A percentile compares a stretch with the other conserved stretches of the same genome.
phyloP scores from a whole-genome alignment of 2,329 filamentous ascomycete species.

The Aspergillus neoniger region DNA sequence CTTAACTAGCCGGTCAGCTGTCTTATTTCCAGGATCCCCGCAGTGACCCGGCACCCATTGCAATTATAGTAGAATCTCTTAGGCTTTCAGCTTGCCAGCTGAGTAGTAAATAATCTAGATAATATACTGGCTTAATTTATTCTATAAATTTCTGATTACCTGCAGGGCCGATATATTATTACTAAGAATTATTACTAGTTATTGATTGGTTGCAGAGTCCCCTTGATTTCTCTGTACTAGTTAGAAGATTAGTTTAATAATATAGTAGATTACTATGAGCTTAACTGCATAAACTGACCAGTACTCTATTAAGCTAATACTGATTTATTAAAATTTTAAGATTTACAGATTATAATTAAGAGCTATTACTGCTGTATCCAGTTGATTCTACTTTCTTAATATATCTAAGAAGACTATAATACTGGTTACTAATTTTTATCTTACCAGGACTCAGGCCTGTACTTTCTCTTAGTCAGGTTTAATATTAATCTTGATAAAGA shows the following conservation, averaged over 20 bases:
- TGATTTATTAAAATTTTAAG: conserved; percentile 12
- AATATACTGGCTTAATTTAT: conserved; percentile 23
- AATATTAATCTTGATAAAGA: conserved; percentile 28
- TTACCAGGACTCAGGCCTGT: not conserved
- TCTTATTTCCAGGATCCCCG: not conserved
- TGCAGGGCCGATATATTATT: conserved; percentile 23
- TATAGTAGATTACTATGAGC: conserved; percentile 19
- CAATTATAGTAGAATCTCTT: conserved; percentile 14
- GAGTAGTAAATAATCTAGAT: conserved; percentile 20
- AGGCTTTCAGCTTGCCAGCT: conserved; percentile 13
- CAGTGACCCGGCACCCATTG: conserved; percentile 14
- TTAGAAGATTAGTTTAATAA: conserved; percentile 10
- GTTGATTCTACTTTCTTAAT: conserved; percentile 19
- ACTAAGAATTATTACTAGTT: conserved; percentile 18
- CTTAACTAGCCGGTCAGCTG: too few species aligned
- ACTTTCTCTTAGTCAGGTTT: conserved; percentile 21
- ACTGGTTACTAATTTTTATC: conserved; percentile 5
- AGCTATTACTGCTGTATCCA: conserved; percentile 10
- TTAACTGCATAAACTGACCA: conserved; percentile 19
- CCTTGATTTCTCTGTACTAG: too few species aligned
- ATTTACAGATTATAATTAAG: conserved; percentile 13
- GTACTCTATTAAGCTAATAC: conserved; percentile 11
- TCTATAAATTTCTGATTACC: conserved; percentile 18
- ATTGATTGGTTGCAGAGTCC: not conserved
- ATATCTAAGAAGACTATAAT: conserved; percentile 22